Evolutionary conservation across 2,329 filamentous ascomycete genomes (phyloP), one percentile per base, ranked within the genome.

Genomic region (Trichophyton simii): DNA sequence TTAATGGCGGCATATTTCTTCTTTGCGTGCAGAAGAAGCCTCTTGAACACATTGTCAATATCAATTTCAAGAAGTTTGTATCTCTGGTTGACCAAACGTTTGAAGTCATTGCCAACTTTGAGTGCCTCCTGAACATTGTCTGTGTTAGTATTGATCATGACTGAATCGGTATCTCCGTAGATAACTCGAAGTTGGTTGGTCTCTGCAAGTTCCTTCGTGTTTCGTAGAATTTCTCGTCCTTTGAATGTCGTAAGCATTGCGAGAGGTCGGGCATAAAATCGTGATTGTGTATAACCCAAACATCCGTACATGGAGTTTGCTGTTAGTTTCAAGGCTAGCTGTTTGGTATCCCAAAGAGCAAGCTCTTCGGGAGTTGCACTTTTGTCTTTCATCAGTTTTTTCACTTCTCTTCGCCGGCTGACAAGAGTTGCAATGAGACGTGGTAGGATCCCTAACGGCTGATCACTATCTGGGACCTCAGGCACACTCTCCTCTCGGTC

Each of bases 231-330:
- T 78, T 99, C 94, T 78, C 94, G 90, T 62, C 94, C 94, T 74
- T 99, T 97, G 78, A 86, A 95, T 0, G 94, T 99, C 2, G 91
- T 97, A 72, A 99, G 86, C 76, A 97, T 90, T 62, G 94, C 94
- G 57, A 99, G 80, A 9, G 94, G 94, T 61, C 94, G 86, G 63
- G 94, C 94, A 70, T 99, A 99, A 78, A 99, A 99, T 58, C 94
- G 89, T 62, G 94, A 97, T 72, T 91, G 95, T 11, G 89, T 92
- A 73, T 96, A 99, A 67, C 94, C 94, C 73, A 99, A 79, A 81
- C 94, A 99, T 67, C 94, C 94, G 74, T 99, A 99, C 95, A 99
- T 99, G 66, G 92, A 97, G 77, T 99, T 99, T 70, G 94, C 94
- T 50, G 95, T 99, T 59, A 99, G 83, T 77, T 99, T 99, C 70